A percentile compares a stretch with the other conserved stretches of the same genome.
Conservation (phyloP, 495 filamentous ascomycete genomes). For the Penicillium silybi region DNA sequence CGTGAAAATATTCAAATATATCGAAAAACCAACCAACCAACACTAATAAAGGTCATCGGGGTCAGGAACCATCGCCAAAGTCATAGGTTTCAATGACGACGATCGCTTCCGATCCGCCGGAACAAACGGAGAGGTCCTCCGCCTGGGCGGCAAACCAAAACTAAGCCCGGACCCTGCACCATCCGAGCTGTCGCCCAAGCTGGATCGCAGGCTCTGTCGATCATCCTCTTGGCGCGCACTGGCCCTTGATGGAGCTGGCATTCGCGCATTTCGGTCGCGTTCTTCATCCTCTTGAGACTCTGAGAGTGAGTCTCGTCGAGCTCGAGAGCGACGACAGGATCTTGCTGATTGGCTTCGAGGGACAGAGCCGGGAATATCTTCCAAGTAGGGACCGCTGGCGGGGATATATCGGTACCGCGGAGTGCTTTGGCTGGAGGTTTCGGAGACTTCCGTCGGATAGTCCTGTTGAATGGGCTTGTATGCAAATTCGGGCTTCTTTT, state of each 20-base stretch:
- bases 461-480: constrained; percentile 35
- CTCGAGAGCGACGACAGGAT: constrained; percentile 6
- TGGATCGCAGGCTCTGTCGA: constrained; percentile 9
- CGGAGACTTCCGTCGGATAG: constrained; percentile 30
- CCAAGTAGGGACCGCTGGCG: constrained; percentile 21
- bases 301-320: constrained; percentile 11
- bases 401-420: constrained; percentile 38
- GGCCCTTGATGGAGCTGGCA: not conserved
- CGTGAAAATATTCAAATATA: not conserved
- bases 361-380: constrained; percentile 7
- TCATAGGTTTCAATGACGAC: constrained; percentile 30
- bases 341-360: constrained; percentile 20
- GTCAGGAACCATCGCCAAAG: constrained; percentile 42
- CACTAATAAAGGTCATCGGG: constrained; percentile 39
- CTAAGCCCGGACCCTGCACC: not conserved
- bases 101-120: constrained; percentile 21
- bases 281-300: constrained; percentile 3
- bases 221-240: constrained; percentile 12
- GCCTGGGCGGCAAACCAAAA: constrained; percentile 11
- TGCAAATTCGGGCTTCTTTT: constrained; percentile 27
- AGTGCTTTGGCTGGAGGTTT: constrained; percentile 10
- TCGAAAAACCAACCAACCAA: constrained; percentile 3
- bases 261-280: not conserved
- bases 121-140: constrained; percentile 16
- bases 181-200: constrained; percentile 3